phyloP scores from a whole-genome alignment of 768 basidiomycete genomes.

The Termitomyces heimii region DNA sequence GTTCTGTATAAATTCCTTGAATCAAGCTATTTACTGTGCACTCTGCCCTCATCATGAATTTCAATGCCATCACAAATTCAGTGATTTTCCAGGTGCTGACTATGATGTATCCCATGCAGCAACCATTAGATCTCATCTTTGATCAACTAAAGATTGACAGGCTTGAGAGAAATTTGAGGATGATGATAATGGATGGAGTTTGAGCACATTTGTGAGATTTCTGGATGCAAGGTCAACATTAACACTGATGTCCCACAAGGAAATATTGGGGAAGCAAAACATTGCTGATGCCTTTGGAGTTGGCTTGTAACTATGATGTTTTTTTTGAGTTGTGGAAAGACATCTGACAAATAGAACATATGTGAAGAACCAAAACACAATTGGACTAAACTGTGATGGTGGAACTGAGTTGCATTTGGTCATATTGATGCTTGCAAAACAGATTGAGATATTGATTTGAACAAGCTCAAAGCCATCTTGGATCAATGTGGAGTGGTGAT shows the following conservation, averaged over 20 bases:
- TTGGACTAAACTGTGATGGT: conserved; percentile 35
- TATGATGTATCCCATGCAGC: too few relatives aligned
- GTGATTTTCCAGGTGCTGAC: too few relatives aligned
- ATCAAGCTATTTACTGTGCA: too few relatives aligned
- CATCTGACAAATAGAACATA: conserved; percentile 18
- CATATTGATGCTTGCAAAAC: conserved; percentile 33
- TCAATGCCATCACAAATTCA: too few relatives aligned
- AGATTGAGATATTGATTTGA: conserved; percentile 82
- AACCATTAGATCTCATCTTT: too few relatives aligned
- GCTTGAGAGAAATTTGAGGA: conserved; percentile 34
- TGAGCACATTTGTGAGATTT: conserved; percentile 36
- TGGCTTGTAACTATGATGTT: conserved; percentile 25
- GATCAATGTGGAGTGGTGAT: conserved; percentile 89
- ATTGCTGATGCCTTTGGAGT: conserved; percentile 34
- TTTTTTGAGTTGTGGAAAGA: neutral
- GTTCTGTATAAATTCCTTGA: too few relatives aligned
- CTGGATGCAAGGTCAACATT: conserved; percentile 36
- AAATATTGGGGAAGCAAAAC: conserved; percentile 39
- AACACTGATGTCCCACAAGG: conserved; percentile 39
- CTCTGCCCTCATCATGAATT: too few relatives aligned
- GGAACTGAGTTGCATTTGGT: conserved; percentile 19
- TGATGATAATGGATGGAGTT: conserved; percentile 31
- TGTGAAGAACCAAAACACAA: conserved; percentile 57
- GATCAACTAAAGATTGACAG: too few relatives aligned
- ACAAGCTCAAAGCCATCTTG: conserved; percentile 79